Evolutionary conservation across 805 yeast species (phyloP).

Genomic region (Saturnispora silvae): DNA sequence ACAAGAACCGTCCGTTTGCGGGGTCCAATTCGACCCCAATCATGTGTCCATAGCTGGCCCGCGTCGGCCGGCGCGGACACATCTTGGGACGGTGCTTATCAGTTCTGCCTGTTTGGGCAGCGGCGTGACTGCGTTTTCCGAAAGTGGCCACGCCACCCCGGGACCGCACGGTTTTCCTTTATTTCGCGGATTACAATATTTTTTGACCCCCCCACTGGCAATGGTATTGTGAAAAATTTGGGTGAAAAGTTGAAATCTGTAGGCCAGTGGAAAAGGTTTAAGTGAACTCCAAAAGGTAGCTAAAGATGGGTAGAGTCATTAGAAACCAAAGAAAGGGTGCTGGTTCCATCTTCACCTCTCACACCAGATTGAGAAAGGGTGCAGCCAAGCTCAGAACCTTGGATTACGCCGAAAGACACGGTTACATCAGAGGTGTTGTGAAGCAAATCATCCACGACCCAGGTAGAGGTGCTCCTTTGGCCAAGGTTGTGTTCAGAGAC

Average conservation of each 20-base stretch:
- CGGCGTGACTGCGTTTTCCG: no score
- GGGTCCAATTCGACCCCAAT: no score
- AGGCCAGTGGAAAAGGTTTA: not conserved
- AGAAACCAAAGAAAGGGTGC: slow-evolving; percentile 99
- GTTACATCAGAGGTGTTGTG: slow-evolving; percentile 98
- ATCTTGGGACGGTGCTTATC: no score
- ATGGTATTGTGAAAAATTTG: not conserved
- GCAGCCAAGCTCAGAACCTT: slow-evolving; percentile 99
- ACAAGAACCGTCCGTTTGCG: no score
- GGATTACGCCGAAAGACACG: slow-evolving; percentile 99
- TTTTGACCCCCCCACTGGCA: not conserved
- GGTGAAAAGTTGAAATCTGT: no score
- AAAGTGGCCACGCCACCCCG: no score
- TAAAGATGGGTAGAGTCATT: slow-evolving; percentile 81
- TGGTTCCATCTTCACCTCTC: slow-evolving; percentile 99
- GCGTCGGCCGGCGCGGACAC: no score
- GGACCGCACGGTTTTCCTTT: no score
- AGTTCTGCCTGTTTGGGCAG: no score
- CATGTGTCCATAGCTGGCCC: no score
- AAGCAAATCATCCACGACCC: slow-evolving; percentile 98
- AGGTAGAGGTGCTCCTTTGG: slow-evolving; percentile 99
- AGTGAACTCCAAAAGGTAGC: slow-evolving; percentile 3
- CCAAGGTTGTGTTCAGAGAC: slow-evolving; percentile 97
- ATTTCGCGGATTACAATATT: no score
- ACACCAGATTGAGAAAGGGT: slow-evolving; percentile 99